These are phyloP conservation scores for Gossypium stocksii DNA, from an alignment of 345 rosid genomes.

Conservation along the genomic window DNA sequence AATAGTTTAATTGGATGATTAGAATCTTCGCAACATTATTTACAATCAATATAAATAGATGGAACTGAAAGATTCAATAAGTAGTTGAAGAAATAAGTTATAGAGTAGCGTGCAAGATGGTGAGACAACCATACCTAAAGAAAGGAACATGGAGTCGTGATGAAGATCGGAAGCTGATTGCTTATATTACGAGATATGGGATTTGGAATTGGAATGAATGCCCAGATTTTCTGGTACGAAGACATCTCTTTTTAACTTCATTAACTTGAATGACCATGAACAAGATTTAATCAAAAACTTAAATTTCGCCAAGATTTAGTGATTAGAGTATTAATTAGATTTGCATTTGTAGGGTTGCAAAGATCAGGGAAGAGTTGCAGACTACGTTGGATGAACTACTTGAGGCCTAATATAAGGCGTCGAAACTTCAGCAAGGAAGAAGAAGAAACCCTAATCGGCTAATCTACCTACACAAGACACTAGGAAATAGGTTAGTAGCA, in stretches of 20 bases:
- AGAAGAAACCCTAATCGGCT: constrained; percentile 34
- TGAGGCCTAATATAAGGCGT: constrained; percentile 25
- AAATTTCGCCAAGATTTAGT: neutral
- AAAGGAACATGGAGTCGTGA: constrained; percentile 32
- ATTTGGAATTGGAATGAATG: constrained; percentile 38
- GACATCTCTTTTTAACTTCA: neutral
- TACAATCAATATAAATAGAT: neutral
- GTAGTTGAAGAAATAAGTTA: neutral
- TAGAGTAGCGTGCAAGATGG: neutral
- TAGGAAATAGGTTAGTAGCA: constrained; percentile 35
- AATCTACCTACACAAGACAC: constrained; percentile 30
- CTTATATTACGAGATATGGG: constrained; percentile 32
- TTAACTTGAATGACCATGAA: neutral
- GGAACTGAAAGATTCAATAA: neutral
- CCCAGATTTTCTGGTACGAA: constrained; percentile 29
- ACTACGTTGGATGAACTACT: constrained; percentile 1
- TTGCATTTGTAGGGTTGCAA: neutral
- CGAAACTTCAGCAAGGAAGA: constrained; percentile 50
- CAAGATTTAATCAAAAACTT: neutral
- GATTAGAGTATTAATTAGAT: neutral
- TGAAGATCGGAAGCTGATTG: constrained; percentile 29
- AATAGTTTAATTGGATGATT: neutral
- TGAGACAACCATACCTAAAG: constrained; percentile 9
- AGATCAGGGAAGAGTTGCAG: neutral
- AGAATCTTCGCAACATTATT: neutral